Percentiles rank a stretch among this genome's conserved stretches.
These are phyloP conservation scores for Exidia glandulosa DNA, from an alignment of 768 basidiomycete genomes.

Conservation along the genomic window DNA sequence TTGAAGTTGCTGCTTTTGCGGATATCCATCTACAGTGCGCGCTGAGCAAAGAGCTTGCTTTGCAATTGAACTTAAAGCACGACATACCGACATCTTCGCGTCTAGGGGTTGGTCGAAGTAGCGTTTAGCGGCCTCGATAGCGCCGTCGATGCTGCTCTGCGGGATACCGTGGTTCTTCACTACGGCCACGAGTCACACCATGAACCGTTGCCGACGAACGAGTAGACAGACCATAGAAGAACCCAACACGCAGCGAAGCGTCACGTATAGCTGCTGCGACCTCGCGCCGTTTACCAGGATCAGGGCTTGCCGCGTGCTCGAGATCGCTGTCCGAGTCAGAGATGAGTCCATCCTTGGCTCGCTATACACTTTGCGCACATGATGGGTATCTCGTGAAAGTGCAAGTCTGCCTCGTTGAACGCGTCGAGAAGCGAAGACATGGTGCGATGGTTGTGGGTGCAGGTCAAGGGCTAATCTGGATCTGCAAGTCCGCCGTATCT, in stretches of 20 bases:
- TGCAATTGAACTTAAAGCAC: background rate
- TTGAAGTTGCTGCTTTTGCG: conserved; percentile 64
- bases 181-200: conserved; percentile 14
- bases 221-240: conserved; percentile 57
- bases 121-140: conserved; percentile 39
- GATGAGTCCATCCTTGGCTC: too few species aligned
- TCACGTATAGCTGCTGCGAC: conserved; percentile 56
- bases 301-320: conserved; percentile 22
- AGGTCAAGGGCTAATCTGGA: too few species aligned
- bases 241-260: conserved; percentile 68
- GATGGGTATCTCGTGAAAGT: conserved; percentile 13
- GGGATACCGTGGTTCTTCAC: conserved; percentile 71
- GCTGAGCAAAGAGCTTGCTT: background rate
- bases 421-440: conserved; percentile 1
- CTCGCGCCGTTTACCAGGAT: conserved; percentile 26
- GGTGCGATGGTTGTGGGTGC: background rate
- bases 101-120: conserved; percentile 55
- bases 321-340: conserved; percentile 15
- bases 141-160: conserved; percentile 34
- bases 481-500: too few species aligned
- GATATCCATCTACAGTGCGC: conserved; percentile 43
- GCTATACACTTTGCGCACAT: conserved; percentile 9
- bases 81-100: conserved; percentile 46
- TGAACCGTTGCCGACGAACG: background rate
- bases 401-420: background rate